These are phyloP conservation scores for Rhazya stricta DNA, from an alignment of 257 asterid species.

Conservation along the genomic window DNA sequence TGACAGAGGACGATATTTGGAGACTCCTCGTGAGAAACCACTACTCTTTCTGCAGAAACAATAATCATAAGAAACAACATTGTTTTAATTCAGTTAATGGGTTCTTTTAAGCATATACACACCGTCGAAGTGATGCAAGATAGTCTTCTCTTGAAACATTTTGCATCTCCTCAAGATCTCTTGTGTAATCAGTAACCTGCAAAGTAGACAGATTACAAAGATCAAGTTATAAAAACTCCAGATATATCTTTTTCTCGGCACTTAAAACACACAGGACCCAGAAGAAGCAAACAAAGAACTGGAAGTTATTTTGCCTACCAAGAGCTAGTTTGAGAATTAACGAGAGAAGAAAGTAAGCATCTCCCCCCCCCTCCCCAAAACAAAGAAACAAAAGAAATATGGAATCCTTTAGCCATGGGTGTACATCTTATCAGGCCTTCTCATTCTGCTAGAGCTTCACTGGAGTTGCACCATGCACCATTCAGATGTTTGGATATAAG, in stretches of 20 bases:
- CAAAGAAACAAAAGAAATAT: no score
- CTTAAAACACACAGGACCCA: background rate
- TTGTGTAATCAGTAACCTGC: constrained; percentile 88
- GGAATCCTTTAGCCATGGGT: background rate
- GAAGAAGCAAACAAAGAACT: constrained; percentile 2
- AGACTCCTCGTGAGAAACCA: constrained; percentile 90
- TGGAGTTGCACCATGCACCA: background rate
- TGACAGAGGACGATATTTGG: constrained; percentile 92
- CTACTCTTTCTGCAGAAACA: constrained; percentile 85
- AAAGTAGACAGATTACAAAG: background rate
- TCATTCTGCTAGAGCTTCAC: background rate
- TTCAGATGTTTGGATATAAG: constrained; percentile 2
- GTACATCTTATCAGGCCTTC: background rate
- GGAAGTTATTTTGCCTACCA: background rate
- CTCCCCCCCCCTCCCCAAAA: no score
- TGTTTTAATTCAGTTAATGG: constrained; percentile 2
- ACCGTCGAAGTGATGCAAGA: constrained; percentile 97
- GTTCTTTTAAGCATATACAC: constrained; percentile 6
- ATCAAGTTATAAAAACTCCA: background rate
- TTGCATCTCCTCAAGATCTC: constrained; percentile 99
- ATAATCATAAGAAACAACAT: constrained; percentile 23
- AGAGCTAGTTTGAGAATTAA: background rate
- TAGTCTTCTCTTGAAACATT: constrained; percentile 91
- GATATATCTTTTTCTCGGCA: background rate
- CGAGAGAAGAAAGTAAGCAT: background rate